phyloP scores from a whole-genome alignment of 495 filamentous ascomycete genomes.

The Darksidea phi region DNA sequence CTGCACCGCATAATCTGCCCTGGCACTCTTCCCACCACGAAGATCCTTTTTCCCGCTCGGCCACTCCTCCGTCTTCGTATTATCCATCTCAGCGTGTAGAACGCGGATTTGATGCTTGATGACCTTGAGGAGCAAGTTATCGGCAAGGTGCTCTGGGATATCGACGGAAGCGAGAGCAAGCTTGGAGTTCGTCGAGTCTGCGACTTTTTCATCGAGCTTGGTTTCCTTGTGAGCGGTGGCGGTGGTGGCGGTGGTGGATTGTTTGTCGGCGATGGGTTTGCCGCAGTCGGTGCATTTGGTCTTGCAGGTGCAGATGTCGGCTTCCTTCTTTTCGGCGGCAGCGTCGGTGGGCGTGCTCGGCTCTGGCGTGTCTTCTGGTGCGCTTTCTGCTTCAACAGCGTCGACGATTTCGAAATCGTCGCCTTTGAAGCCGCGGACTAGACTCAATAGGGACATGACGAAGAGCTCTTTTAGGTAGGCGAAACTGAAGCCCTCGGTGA shows the following conservation, averaged over 20 bases:
- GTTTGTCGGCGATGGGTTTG: neutral
- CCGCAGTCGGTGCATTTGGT: slow-evolving; percentile 17
- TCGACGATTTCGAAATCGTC: slow-evolving; percentile 29
- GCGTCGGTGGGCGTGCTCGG: neutral
- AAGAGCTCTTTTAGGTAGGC: slow-evolving; percentile 39
- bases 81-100: slow-evolving; percentile 40
- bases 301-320: slow-evolving; percentile 11
- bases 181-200: slow-evolving; percentile 16
- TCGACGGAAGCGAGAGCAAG: slow-evolving; percentile 26
- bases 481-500: slow-evolving; percentile 36
- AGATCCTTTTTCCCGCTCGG: slow-evolving; percentile 15
- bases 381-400: slow-evolving; percentile 3
- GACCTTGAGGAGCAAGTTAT: slow-evolving; percentile 34
- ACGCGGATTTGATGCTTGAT: slow-evolving; percentile 34
- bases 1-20: no score
- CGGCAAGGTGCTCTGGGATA: slow-evolving; percentile 34
- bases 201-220: neutral
- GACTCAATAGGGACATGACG: slow-evolving; percentile 31
- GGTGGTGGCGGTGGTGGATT: neutral
- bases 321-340: slow-evolving; percentile 2
- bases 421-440: slow-evolving; percentile 27
- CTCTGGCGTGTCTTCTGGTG: neutral
- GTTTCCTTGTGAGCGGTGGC: no score
- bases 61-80: slow-evolving; percentile 33
- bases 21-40: neutral